Evolutionary conservation across 192 early-diverging fungal genomes (phyloP).

Genomic region (Phlyctochytrium planicorne): DNA sequence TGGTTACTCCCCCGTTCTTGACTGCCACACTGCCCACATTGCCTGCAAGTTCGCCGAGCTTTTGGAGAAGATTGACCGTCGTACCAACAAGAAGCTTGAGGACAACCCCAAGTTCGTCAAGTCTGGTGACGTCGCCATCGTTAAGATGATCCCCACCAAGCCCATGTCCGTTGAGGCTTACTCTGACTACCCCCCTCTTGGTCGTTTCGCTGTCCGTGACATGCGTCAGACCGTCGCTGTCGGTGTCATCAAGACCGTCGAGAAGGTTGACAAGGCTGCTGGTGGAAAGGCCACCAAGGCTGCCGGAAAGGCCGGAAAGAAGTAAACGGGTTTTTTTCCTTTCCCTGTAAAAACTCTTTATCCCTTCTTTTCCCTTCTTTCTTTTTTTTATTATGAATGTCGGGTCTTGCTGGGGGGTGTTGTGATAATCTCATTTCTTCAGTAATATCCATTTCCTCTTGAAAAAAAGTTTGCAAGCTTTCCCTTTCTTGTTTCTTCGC

Average conservation of each 20-base stretch:
- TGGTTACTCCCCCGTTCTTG: slow-evolving; percentile 88
- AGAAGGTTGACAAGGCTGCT: slow-evolving; percentile 71
- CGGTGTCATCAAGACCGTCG: slow-evolving; percentile 91
- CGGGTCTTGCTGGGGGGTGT: too few species aligned
- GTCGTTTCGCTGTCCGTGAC: slow-evolving; percentile 95
- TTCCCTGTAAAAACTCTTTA: not conserved
- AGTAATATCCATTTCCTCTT: too few species aligned
- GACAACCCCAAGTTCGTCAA: slow-evolving; percentile 93
- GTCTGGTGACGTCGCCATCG: slow-evolving; percentile 90
- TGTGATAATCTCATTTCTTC: too few species aligned
- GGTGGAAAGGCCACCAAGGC: slow-evolving; percentile 76
- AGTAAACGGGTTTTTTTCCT: slow-evolving; percentile 50
- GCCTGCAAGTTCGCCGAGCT: slow-evolving; percentile 86
- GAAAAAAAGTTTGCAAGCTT: too few species aligned
- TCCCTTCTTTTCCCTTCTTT: not conserved
- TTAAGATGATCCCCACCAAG: slow-evolving; percentile 92
- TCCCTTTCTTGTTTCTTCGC: too few species aligned
- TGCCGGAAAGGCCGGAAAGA: slow-evolving; percentile 75
- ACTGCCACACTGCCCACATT: slow-evolving; percentile 91
- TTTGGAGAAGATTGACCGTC: slow-evolving; percentile 85
- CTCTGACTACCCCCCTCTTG: slow-evolving; percentile 88
- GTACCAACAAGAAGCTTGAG: slow-evolving; percentile 88
- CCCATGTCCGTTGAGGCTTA: slow-evolving; percentile 93
- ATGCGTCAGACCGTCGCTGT: slow-evolving; percentile 96
- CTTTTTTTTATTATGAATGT: not conserved